Conservation (phyloP, 140 eudicot genomes). For the Anethum foeniculum region DNA sequence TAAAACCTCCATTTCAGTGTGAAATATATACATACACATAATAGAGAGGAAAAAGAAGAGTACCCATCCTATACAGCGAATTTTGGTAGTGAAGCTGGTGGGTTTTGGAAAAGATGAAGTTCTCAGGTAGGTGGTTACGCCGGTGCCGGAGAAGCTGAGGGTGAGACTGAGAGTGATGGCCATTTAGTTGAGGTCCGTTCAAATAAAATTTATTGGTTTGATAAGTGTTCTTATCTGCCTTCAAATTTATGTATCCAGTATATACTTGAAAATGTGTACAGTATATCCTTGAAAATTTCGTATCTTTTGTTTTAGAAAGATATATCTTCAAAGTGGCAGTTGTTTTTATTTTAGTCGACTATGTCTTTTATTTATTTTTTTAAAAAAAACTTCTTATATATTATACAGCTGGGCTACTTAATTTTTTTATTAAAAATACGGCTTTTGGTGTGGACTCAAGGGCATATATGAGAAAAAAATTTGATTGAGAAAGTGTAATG, state of each 20-base stretch:
- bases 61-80: conserved; percentile 86
- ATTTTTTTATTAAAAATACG: too few species aligned
- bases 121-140: conserved; percentile 12
- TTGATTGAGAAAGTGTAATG: too few species aligned
- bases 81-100: conserved; percentile 24
- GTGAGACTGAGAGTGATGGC: conserved; percentile 32
- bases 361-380: too few species aligned
- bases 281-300: too few species aligned
- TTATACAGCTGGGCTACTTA: too few species aligned
- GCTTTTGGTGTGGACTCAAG: too few species aligned
- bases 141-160: conserved; percentile 22
- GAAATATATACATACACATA: background rate
- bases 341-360: too few species aligned
- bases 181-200: conserved; percentile 22
- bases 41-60: background rate
- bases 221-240: conserved; percentile 6
- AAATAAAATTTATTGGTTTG: background rate
- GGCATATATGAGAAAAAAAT: too few species aligned
- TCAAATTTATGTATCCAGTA: background rate
- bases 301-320: too few species aligned
- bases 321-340: too few species aligned
- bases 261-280: too few species aligned
- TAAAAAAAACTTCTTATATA: too few species aligned
- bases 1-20: background rate
- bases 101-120: conserved; percentile 18